Conservation (phyloP, 1,139 yeast species). For the Nakaseomyces nivariensis region DNA sequence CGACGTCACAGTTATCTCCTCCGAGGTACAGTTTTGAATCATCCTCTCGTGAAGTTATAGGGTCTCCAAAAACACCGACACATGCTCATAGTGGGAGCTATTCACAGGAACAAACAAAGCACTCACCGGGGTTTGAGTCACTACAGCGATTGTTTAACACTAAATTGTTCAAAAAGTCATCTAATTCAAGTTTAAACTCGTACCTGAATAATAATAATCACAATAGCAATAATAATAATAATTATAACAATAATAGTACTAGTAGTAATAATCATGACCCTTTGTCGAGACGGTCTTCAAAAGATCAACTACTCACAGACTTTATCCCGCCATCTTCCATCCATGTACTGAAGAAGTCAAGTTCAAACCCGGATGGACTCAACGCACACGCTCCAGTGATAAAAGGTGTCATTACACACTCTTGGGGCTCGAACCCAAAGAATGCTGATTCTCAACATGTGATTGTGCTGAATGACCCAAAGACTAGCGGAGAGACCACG, state of each 20-base stretch:
- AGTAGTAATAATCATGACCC: conserved; percentile 5
- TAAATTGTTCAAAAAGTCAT: conserved; percentile 23
- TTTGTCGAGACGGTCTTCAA: neutral
- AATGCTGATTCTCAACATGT: conserved; percentile 13
- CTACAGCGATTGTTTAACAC: conserved; percentile 22
- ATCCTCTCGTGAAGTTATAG: conserved; percentile 9
- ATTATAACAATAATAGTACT: neutral
- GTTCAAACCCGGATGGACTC: neutral
- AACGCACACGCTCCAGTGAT: conserved; percentile 25
- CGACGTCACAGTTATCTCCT: conserved; percentile 11
- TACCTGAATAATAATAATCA: conserved; percentile 1
- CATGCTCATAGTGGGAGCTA: conserved; percentile 7
- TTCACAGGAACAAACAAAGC: conserved; percentile 8
- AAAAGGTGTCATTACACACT: conserved; percentile 33
- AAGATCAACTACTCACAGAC: conserved; percentile 7
- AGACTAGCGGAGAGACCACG: conserved; percentile 5
- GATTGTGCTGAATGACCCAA: conserved; percentile 20
- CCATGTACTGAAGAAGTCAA: conserved; percentile 2
- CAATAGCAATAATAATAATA: neutral
- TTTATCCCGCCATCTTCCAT: conserved; percentile 8
- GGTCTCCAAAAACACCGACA: conserved; percentile 13
- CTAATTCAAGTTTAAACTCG: conserved; percentile 11
- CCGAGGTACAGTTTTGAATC: conserved; percentile 16
- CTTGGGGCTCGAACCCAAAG: conserved; percentile 29
- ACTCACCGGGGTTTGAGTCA: conserved; percentile 26